Evolutionary conservation across 2,329 filamentous ascomycete species (phyloP), one percentile per base, ranked within the genome.

Genomic region (Alternaria consortialis): DNA sequence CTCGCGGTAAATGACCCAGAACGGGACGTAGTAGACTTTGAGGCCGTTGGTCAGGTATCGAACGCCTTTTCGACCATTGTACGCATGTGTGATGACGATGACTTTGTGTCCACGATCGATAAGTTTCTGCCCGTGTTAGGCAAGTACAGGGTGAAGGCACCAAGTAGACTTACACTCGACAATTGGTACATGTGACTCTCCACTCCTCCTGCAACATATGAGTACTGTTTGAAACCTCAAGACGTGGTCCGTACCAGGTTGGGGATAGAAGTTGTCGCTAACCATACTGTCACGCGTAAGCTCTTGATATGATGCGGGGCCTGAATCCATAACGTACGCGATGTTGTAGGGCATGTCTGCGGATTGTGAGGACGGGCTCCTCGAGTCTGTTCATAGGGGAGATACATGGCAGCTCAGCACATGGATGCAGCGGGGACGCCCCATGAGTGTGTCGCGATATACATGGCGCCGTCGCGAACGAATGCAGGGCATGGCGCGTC

Each of bases 101-200:
- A 99, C 94, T 82, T 97, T 97, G 84, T 99, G 95, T 40, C 95
- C 95, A 40, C 95, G 92, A 79, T 99, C 94, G 68, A 98, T 93
- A 69, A 99, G 88, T 86, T 98, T 99, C 85, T 88, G 68, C 20
- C 12, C 7, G 23, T 37, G 63, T 74, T 53, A 72, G 62, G 7
- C 39, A 43, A 32, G 36, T n/a, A n/a, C 7, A 29, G 42, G 23
- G 23, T 36, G n/a, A 44, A 44, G 17, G 34, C 15, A 2, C 9
- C 32, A 11, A 20, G 20, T 17, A 17, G 39, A 62, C 82, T 63
- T 79, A 87, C 86, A 58, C 91, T 92, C 32, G 94, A 95, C 40
- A 99, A 85, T 80, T 99, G 95, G 83, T 99, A 99, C 72, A 99
- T 98, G 81, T 99, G 95, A 80, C 93, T 97, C 83, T 99, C 95